Evolutionary conservation across 768 basidiomycete species (phyloP).

Genomic region (Pisolithus marmoratus): DNA sequence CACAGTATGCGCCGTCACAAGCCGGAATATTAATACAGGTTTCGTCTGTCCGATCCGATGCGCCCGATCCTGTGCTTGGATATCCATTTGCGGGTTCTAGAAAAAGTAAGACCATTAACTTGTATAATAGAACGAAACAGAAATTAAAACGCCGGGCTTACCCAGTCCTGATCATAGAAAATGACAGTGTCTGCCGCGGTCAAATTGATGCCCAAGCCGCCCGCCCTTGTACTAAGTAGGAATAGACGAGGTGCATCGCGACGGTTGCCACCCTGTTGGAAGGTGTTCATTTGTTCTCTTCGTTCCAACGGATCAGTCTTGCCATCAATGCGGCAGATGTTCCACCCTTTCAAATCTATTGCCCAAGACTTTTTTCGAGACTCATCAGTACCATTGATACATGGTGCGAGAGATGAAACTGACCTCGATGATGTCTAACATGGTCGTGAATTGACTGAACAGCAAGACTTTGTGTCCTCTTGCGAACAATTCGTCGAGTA

Average conservation of each 20-base stretch:
- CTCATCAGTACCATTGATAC: too few species aligned
- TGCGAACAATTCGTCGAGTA: conserved; percentile 77
- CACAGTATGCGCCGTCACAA: conserved; percentile 83
- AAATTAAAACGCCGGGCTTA: too few species aligned
- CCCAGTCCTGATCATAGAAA: conserved; percentile 21
- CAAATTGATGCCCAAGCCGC: conserved; percentile 93
- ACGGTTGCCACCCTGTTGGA: conserved; percentile 66
- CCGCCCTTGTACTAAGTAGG: conserved; percentile 89
- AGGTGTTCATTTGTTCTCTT: conserved; percentile 77
- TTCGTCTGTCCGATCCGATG: conserved; percentile 94
- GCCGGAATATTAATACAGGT: conserved; percentile 84
- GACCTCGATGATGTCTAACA: conserved; percentile 94
- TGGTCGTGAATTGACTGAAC: conserved; percentile 92
- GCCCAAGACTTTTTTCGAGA: conserved; percentile 65
- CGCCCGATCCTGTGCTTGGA: conserved; percentile 92
- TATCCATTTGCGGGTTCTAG: conserved; percentile 95
- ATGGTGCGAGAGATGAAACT: conserved; percentile 11
- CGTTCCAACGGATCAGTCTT: conserved; percentile 74
- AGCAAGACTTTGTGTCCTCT: conserved; percentile 80
- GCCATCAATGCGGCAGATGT: conserved; percentile 90
- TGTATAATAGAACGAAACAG: too few species aligned
- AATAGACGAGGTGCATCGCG: conserved; percentile 68
- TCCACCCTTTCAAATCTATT: conserved; percentile 72
- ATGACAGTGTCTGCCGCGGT: conserved; percentile 52
- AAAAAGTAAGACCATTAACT: not conserved